Percentiles rank a stretch among this genome's conserved stretches.
These are phyloP conservation scores for Ascochyta pisi DNA, from an alignment of 2,329 filamentous ascomycete genomes.

Conservation along the genomic window DNA sequence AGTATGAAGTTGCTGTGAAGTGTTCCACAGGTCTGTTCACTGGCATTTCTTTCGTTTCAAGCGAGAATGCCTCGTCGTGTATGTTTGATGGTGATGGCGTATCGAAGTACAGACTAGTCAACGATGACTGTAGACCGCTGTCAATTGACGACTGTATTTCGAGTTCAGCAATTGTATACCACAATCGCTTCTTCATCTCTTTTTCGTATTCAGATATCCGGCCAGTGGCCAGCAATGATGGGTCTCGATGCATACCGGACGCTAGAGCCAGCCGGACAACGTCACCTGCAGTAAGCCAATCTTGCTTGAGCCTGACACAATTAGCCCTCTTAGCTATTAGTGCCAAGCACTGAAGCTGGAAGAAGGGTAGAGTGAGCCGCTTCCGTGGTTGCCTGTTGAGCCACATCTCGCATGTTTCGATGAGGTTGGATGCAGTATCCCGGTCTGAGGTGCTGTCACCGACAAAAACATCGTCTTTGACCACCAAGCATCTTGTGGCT, in stretches of 20 bases:
- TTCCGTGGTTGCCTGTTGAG: conserved; percentile 58
- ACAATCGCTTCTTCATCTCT: conserved; percentile 63
- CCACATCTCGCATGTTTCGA: conserved; percentile 53
- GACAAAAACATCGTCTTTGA: conserved; percentile 46
- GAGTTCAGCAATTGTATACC: conserved; percentile 64
- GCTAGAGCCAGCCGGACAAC: conserved; percentile 61
- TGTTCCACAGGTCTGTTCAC: conserved; percentile 31
- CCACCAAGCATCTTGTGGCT: conserved; percentile 46
- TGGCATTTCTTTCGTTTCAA: conserved; percentile 32
- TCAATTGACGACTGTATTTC: conserved; percentile 64
- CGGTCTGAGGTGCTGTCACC: conserved; percentile 54
- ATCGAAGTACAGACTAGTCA: conserved; percentile 57
- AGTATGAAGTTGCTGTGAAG: conserved; percentile 43
- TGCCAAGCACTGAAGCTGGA: conserved; percentile 60
- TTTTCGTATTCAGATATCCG: conserved; percentile 53
- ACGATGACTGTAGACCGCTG: conserved; percentile 58
- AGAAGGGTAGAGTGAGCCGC: conserved; percentile 57
- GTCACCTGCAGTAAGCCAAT: conserved; percentile 60
- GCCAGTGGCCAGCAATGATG: conserved; percentile 44
- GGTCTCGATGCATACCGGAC: conserved; percentile 61
- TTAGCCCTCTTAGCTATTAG: conserved; percentile 59
- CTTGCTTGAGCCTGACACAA: conserved; percentile 61
- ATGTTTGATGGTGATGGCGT: conserved; percentile 58
- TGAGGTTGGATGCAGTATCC: conserved; percentile 48
- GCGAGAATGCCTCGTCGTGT: conserved; percentile 56